Base-by-base conservation (phyloP, 345 rosid species). In the Citrus medica region DNA sequence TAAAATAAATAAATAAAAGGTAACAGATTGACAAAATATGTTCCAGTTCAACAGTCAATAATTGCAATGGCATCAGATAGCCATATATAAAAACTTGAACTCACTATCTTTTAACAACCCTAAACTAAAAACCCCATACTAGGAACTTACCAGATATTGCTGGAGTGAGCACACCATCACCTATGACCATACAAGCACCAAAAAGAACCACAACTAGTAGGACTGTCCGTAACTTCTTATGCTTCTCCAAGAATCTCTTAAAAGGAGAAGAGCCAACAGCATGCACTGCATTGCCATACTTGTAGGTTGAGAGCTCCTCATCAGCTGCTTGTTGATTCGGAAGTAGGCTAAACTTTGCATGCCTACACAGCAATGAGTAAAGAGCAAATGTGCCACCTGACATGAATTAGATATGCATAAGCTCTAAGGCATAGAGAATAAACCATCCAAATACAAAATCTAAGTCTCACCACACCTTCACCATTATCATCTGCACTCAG, bases 271-370 rank as follows among this genome's bases (percentile, higher is more conserved):
- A 75, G 78, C 79, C 21, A 13, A 38, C 78, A 85, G 74, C 35
- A 42, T 84, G 87, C 3, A 81, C 42, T 40, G 90, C 84, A 33
- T 90, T 92, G 37, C 87, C 93, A 84, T 82, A 92, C 74, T 85
- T 94, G 85, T 94, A 94, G 73, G 98, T 38, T 28, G 94, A 90
- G 62, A 94, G 97, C 88, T 94, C 98, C 84, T 93, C 98, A 67
- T 94, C 98, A 82, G 97, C 98, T 58, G 97, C 94, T 88, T 94
- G 98, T 83, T 93, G 98, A 88, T 94, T 94, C 42, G 94, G 95
- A 84, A 94, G 98, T 75, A 94, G 85, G 84, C 91, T 93, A 76
- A 94, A 88, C 83, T 90, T 94, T 1, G 90, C 95, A 85, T 93
- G 97, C 84, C 98, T 87, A 82, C 98, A 94, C 69, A 93, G 95